These are phyloP conservation scores for Penicillium lividum DNA, from an alignment of 495 filamentous ascomycete species.

Conservation along the genomic window DNA sequence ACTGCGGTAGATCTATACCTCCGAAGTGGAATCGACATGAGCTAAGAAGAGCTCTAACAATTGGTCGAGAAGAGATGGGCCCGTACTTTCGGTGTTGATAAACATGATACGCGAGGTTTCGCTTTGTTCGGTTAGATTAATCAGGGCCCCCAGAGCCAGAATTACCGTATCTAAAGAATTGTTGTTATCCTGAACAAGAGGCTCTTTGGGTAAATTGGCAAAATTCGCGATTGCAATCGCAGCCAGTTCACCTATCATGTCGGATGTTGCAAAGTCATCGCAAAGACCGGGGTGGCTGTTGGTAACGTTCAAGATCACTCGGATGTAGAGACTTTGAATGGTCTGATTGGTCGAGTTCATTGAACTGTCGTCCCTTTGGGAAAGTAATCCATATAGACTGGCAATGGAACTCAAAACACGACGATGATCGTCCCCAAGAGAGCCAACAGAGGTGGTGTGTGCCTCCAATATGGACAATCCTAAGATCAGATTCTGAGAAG, in stretches of 20 bases:
- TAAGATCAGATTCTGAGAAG: constrained; percentile 29
- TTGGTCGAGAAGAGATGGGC: constrained; percentile 37
- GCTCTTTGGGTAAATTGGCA: constrained; percentile 37
- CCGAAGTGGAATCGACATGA: constrained; percentile 41
- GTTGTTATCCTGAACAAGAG: constrained; percentile 46
- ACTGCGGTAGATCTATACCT: constrained; percentile 38
- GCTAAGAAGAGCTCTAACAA: constrained; percentile 46
- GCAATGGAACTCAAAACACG: constrained; percentile 31
- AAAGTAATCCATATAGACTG: constrained; percentile 32
- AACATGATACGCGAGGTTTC: constrained; percentile 50
- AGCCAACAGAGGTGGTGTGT: constrained; percentile 39
- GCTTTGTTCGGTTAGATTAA: constrained; percentile 84
- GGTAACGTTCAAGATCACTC: constrained; percentile 82
- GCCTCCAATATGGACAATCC: constrained; percentile 67
- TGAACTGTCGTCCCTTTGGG: constrained; percentile 4
- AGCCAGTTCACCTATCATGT: constrained; percentile 58
- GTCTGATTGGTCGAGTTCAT: constrained; percentile 16
- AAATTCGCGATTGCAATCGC: constrained; percentile 48
- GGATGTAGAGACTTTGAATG: constrained; percentile 48
- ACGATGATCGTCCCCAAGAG: constrained; percentile 24
- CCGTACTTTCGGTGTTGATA: constrained; percentile 22
- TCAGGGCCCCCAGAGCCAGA: constrained; percentile 78
- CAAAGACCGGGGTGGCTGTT: constrained; percentile 75
- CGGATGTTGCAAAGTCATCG: constrained; percentile 59
- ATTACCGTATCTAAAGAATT: constrained; percentile 67